Base-by-base conservation (phyloP, 2,329 filamentous ascomycete species). In the Pseudocercospora macadamiae region DNA sequence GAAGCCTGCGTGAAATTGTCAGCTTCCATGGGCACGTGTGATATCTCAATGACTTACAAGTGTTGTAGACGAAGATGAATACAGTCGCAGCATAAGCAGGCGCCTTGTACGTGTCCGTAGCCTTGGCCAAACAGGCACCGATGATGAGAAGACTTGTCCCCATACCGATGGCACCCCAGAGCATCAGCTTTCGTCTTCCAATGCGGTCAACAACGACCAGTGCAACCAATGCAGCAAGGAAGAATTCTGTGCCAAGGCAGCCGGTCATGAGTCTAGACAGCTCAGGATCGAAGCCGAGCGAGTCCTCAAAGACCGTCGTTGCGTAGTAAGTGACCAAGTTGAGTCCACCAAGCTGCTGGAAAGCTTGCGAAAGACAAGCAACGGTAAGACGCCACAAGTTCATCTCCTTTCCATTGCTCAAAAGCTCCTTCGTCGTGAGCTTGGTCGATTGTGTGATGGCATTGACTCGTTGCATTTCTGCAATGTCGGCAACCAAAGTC, bases 161-260 rank as follows among this genome's bases (percentile, higher is more conserved):
- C 68, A 70, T 70, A 9, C 69, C 68, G 7, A 51, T 39, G 6
- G 68, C 65, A 9, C 63, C 64, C 45, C 63, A 66, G 14, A 70
- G 58, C 62, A 70, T 66, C 60, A 79, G 70, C 54, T 74, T 75
- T n/a, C 76, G 70, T 19, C 77, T 72, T 12, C 77, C 88, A 3
- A 88, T 82, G 1, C 83, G 81, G 72, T 89, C 86, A 34, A 89
- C 85, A 52, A 85, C 76, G 67, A 86, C 86, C 82, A 86, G 83
- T 2, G 87, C 62, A 12, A 71, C 55, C n/a, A 65, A 36, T 16
- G 68, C 64, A 12, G 59, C 59, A 16, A 70, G 42, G 37, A 69
- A 67, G 57, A 67, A 70, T 42, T 64, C 66, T 8, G 65, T 68
- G 6, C 64, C 64, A 12, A 68, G 62, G 21, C 58, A 63, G 3